A percentile compares a stretch with the other conserved stretches of the same genome.
These are phyloP conservation scores for Kwoniella heveanensis DNA, from an alignment of 768 basidiomycete species.

Conservation along the genomic window DNA sequence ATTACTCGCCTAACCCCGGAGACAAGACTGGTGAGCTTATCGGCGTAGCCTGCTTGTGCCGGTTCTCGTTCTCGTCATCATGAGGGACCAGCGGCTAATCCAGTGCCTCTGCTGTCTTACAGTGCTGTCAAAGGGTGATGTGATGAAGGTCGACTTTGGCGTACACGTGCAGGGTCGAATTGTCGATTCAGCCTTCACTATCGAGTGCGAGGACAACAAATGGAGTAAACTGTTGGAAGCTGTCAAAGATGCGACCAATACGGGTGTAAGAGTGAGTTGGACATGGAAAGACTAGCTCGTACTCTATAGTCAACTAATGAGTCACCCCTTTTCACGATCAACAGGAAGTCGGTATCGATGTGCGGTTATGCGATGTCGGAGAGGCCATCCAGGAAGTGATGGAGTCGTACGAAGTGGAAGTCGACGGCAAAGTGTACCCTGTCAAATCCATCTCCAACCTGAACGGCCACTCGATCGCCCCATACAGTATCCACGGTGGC, in stretches of 20 bases:
- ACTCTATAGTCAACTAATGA: neutral
- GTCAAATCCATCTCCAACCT: conserved; percentile 93
- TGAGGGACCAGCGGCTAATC: too few species aligned
- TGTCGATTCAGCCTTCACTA: conserved; percentile 91
- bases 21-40: conserved; percentile 72
- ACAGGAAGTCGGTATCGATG: conserved; percentile 95
- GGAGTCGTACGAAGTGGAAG: conserved; percentile 96
- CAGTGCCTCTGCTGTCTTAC: conserved; percentile 11
- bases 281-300: neutral
- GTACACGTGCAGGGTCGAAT: conserved; percentile 97
- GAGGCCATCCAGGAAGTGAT: conserved; percentile 95
- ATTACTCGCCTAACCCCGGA: conserved; percentile 93
- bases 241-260: conserved; percentile 90
- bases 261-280: conserved; percentile 73
- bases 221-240: conserved; percentile 88
- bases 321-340: neutral
- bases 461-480: conserved; percentile 89
- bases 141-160: conserved; percentile 95
- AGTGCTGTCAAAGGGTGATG: conserved; percentile 82
- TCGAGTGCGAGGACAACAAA: conserved; percentile 81
- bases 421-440: conserved; percentile 81
- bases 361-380: conserved; percentile 86
- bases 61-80: too few species aligned
- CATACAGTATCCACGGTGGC: conserved; percentile 83
- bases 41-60: too few species aligned